Base-by-base conservation (phyloP, 805 yeast genomes). In the Candida sithepensis region DNA sequence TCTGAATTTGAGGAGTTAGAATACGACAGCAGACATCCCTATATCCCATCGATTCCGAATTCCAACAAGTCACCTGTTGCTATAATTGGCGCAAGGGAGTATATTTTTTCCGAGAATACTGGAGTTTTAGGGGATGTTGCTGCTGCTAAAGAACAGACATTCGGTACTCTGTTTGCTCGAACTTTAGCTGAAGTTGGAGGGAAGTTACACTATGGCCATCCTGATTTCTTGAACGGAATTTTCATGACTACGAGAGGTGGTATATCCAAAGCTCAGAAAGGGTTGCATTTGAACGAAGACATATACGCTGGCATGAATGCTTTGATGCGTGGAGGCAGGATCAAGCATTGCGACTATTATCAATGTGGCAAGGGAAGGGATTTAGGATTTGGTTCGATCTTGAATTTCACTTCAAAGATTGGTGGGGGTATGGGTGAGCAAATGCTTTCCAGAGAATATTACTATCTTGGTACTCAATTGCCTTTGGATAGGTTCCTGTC, bases 361-460 rank as follows among this genome's bases (percentile, higher is more conserved):
- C 98, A 92, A 66, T 92, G 98, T 68, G 98, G 98, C 28, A 92
- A 92, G 65, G 98, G 98, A 0, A 77, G 98, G 65, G 98, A 92
- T 70, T 70, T 92, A 46, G 98, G 98, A 2, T 92, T 92, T 68
- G 85, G 90, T 1, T 88, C 97, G 0, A 90, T 92, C 54, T 72
- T 92, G 56, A 92, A 91, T 62, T 92, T 92, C 71, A 92, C 97
- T 0, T 85, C 96, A 2, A 92, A 92, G 69, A 91, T 92, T 63
- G 98, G 98, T 2, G 94, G 96, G 39, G 98, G 98, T 43, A 92
- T 92, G 98, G 98, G 98, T 8, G 98, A 92, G 64, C 98, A 92
- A 65, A 78, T 91, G 65, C 69, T 92, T 30, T 88, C 96, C 5
- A 77, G 98, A 59, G 98, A 92, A 60, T 89, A 91, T 67, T 92